Evolutionary conservation across 129 eudicot species (phyloP).

Genomic region (Saposhnikovia divaricata): DNA sequence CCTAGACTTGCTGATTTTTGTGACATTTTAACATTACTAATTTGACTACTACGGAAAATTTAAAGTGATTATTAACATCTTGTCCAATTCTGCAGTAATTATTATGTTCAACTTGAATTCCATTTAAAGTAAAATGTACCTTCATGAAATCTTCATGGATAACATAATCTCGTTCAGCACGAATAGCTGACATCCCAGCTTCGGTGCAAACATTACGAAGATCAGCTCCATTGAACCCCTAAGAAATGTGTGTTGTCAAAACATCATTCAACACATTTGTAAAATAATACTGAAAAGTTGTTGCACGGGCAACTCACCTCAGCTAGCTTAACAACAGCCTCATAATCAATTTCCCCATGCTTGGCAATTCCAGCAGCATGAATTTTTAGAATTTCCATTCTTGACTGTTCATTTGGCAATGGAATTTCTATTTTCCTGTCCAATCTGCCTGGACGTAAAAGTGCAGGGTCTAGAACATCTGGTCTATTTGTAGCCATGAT

Average conservation of each 20-base stretch:
- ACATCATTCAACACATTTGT: neutral
- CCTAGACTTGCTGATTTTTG: neutral
- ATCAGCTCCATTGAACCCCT: constrained; percentile 99
- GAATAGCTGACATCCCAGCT: constrained; percentile 98
- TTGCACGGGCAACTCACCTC: constrained; percentile 38
- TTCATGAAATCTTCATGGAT: constrained; percentile 99
- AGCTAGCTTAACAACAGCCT: constrained; percentile 88
- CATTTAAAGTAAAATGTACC: constrained; percentile 29
- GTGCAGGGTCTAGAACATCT: constrained; percentile 97
- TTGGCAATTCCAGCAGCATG: constrained; percentile 97
- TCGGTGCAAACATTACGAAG: constrained; percentile 94
- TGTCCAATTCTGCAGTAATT: neutral
- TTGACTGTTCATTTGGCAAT: constrained; percentile 90
- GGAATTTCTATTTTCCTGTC: constrained; percentile 97
- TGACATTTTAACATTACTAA: neutral
- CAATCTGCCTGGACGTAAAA: constrained; percentile 96
- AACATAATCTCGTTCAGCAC: constrained; percentile 98
- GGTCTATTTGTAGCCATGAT: constrained; percentile 99
- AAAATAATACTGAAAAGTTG: neutral
- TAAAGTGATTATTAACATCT: neutral
- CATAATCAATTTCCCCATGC: constrained; percentile 98
- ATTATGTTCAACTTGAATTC: neutral
- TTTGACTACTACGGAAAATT: neutral
- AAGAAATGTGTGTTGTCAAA: constrained; percentile 10
- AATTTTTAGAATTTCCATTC: constrained; percentile 89